phyloP scores from a whole-genome alignment of 148 eudicot genomes.

The Arbutus unedo region DNA sequence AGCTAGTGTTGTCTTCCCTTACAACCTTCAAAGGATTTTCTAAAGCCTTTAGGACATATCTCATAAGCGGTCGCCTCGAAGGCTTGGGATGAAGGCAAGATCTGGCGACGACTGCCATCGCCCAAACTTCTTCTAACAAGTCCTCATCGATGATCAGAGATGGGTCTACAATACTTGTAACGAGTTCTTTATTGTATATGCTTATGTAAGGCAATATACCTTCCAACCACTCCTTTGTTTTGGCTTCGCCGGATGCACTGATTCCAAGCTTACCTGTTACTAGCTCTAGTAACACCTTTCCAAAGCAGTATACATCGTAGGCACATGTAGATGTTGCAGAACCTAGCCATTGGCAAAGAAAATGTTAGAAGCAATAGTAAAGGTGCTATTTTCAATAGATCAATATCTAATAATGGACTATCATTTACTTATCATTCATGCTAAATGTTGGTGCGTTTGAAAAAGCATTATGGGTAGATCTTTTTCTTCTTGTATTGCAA shows the following conservation, averaged over 20 bases:
- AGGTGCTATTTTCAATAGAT: background rate
- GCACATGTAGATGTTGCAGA: constrained; percentile 62
- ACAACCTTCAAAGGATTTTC: constrained; percentile 95
- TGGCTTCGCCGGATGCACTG: constrained; percentile 60
- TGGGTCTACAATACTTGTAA: constrained; percentile 83
- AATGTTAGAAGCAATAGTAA: background rate
- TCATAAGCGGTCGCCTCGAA: constrained; percentile 77
- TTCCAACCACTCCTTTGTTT: constrained; percentile 68
- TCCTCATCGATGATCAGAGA: constrained; percentile 88
- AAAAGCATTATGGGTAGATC: too few relatives aligned
- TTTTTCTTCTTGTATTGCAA: too few relatives aligned
- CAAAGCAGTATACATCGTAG: constrained; percentile 91
- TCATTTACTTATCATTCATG: background rate
- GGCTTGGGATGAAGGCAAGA: constrained; percentile 95
- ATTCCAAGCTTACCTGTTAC: constrained; percentile 91
- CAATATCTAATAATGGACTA: background rate
- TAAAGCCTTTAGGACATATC: constrained; percentile 76
- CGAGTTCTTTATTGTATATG: constrained; percentile 83
- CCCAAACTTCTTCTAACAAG: constrained; percentile 97
- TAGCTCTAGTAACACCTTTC: constrained; percentile 88
- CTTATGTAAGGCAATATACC: constrained; percentile 62
- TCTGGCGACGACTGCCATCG: constrained; percentile 89
- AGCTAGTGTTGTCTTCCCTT: constrained; percentile 64
- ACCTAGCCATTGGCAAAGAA: constrained; percentile 41
- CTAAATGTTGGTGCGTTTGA: background rate